Evolutionary conservation across 495 filamentous ascomycete genomes (phyloP).

Genomic region (Podospora fimiseda): DNA sequence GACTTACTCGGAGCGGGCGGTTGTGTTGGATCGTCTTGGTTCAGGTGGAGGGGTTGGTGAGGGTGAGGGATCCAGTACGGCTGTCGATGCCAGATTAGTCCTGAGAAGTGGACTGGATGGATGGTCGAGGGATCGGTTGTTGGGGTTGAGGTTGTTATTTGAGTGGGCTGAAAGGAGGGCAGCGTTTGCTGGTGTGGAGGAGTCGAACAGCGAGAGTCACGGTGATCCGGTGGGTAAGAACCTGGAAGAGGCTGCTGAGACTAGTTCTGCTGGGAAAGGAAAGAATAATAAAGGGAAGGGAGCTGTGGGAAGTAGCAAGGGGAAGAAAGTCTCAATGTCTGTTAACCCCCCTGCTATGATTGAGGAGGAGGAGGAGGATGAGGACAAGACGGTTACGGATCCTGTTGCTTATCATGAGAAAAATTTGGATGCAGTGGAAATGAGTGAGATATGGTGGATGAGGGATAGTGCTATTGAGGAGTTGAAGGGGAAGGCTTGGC

Average conservation of each 20-base stretch:
- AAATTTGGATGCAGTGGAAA: background rate
- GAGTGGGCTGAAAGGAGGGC: slow-evolving; percentile 61
- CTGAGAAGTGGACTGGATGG: slow-evolving; percentile 58
- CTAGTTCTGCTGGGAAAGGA: background rate
- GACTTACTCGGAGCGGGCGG: slow-evolving; percentile 67
- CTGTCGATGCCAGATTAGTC: slow-evolving; percentile 71
- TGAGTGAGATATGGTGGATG: slow-evolving; percentile 40
- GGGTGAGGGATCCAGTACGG: slow-evolving; percentile 49
- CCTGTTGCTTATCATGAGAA: background rate
- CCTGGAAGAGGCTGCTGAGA: background rate
- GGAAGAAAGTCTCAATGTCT: slow-evolving; percentile 25
- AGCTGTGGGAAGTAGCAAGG: slow-evolving; percentile 30
- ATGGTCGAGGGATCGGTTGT: slow-evolving; percentile 59
- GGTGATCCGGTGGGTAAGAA: background rate
- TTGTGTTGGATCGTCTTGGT: slow-evolving; percentile 54
- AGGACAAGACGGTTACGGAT: slow-evolving; percentile 5
- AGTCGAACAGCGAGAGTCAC: background rate
- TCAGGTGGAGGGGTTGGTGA: slow-evolving; percentile 38
- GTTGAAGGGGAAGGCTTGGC: slow-evolving; percentile 51
- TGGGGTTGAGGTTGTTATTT: slow-evolving; percentile 73
- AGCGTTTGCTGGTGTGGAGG: slow-evolving; percentile 3
- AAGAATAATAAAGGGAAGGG: slow-evolving; percentile 13
- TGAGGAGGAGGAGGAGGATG: slow-evolving; percentile 8
- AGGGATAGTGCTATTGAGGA: slow-evolving; percentile 47
- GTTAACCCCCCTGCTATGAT: background rate